Conservation (phyloP, 139 green algal species). For the Volvox africanus region DNA sequence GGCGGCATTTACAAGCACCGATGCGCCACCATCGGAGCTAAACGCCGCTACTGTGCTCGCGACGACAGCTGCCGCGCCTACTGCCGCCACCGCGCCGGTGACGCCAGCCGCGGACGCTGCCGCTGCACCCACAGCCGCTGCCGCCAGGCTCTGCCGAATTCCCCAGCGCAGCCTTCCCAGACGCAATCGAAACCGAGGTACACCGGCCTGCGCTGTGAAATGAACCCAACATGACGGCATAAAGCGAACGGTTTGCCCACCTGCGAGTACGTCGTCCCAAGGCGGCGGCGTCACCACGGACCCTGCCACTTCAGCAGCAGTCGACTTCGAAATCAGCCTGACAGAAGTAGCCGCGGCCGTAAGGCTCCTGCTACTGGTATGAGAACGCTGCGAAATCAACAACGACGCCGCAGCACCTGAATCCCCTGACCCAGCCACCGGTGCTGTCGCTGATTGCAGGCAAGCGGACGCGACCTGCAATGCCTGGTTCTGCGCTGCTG, state of each 20-base stretch:
- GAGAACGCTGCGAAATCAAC: too few species aligned
- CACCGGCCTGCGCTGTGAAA: not conserved
- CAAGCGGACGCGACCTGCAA: not conserved
- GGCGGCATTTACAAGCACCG: not conserved
- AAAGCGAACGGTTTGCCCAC: too few species aligned
- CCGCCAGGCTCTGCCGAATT: conserved; percentile 24
- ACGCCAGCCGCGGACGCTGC: not conserved
- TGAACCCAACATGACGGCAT: not conserved
- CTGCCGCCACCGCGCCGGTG: not conserved
- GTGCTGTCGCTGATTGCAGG: not conserved
- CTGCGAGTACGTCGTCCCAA: too few species aligned
- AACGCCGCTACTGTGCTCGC: not conserved
- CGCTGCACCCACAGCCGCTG: conserved; percentile 13
- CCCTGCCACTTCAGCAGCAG: too few species aligned
- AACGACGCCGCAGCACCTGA: too few species aligned
- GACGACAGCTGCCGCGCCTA: not conserved
- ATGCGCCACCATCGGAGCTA: not conserved
- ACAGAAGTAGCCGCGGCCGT: too few species aligned
- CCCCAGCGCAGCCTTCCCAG: not conserved
- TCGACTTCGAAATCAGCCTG: too few species aligned
- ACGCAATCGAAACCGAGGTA: not conserved
- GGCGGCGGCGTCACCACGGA: too few species aligned
- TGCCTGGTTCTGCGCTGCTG: not conserved
- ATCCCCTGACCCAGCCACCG: not conserved
- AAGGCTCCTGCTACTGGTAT: too few species aligned